A percentile compares a stretch with the other conserved stretches of the same genome.
phyloP scores from a whole-genome alignment of 257 asterid species.

The Nyctanthes arbortristis region DNA sequence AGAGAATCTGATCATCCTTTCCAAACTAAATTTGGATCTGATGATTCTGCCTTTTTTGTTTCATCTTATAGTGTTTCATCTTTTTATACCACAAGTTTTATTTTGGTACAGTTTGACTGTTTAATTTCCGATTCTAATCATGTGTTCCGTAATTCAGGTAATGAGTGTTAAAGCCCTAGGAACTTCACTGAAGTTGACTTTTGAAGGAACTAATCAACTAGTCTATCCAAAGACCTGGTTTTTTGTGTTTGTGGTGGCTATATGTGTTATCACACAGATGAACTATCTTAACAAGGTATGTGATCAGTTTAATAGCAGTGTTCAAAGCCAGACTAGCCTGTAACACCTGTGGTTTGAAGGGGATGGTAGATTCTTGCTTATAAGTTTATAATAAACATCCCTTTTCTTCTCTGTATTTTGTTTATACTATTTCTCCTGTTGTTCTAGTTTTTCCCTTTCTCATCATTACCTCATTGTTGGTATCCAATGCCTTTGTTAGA shows the following conservation, averaged over 20 bases:
- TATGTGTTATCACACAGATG: slow-evolving; percentile 84
- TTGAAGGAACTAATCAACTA: slow-evolving; percentile 84
- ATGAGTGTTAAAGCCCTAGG: slow-evolving; percentile 95
- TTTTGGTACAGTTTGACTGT: not conserved
- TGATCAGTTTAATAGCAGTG: not conserved
- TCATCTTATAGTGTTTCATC: not conserved
- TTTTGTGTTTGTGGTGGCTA: slow-evolving; percentile 66
- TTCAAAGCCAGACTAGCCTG: slow-evolving; percentile 20
- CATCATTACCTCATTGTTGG: not conserved
- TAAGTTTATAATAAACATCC: not conserved
- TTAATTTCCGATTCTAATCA: slow-evolving; percentile 8
- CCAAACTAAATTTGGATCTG: not conserved
- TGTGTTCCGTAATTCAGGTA: slow-evolving; percentile 50
- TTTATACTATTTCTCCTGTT: not conserved
- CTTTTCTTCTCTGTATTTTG: not conserved
- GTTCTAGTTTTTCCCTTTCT: not conserved
- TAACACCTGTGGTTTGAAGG: slow-evolving; percentile 8
- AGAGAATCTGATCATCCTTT: not conserved
- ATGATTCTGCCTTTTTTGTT: not conserved
- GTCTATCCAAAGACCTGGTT: slow-evolving; percentile 78
- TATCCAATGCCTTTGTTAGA: not conserved
- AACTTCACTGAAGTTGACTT: slow-evolving; percentile 74
- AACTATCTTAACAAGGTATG: slow-evolving; percentile 90
- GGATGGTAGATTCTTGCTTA: slow-evolving; percentile 3
- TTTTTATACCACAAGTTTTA: not conserved